Evolutionary conservation across 169 alveolate genomes (phyloP), one percentile per base, ranked within the genome.

Genomic region (Cardiosporidium cionae): DNA sequence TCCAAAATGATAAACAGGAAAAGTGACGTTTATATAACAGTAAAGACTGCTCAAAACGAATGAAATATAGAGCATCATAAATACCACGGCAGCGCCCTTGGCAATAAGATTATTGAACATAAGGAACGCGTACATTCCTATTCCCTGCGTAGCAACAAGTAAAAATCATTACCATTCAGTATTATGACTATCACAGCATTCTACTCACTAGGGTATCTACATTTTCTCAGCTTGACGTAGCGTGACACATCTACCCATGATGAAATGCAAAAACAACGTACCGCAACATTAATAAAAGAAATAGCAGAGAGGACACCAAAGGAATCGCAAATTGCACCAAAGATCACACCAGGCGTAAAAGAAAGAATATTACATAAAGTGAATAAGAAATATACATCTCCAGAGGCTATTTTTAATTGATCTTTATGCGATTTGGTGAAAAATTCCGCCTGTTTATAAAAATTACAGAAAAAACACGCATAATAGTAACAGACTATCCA

Each of bases 341-440:
- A 69, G 9, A 77, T 4, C 16, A 78, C 79, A 35, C 79, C 83
- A 3, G 83, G 83, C 6, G 65, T 29, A 32, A 77, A 77, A 25
- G 78, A 68, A 6, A 71, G 4, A 22, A 77, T 71, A 28, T 77
- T 77, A 34, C 68, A 23, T 1, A 77, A 34, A 16, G 75, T 68
- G 53, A 77, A 77, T 53, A 70, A 25, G 35, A 70, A 74, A 25
- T 70, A 69, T 1, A 77, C 58, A 32, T 70, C 70, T 32, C 7
- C 1, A 5, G 54, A 54, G 1, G 71, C 54, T 7, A 53, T 1
- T 7, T 52, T 32, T 32, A 77, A 32, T 37, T 70, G 83, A 27
- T 77, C 83, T 27, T 77, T 77, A 52, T 77, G 67, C 23, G 75
- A 63, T 52, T 77, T 77, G n/a, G 83, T 67, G 53, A 67, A 77